These are phyloP conservation scores for Xylariales sp. DNA, from an alignment of 2,329 filamentous ascomycete species.

Conservation along the genomic window DNA sequence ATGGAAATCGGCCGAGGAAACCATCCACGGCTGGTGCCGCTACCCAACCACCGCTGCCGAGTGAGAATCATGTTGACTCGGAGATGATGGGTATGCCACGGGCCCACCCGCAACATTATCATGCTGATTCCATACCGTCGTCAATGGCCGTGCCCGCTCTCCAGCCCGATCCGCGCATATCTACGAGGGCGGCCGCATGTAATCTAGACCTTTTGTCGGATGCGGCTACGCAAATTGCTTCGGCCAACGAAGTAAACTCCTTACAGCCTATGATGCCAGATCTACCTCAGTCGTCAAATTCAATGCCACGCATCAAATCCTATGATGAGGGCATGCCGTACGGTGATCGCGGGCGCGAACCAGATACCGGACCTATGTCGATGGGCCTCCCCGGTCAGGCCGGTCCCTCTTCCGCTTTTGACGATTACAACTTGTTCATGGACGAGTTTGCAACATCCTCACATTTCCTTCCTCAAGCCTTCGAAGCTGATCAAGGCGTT, in stretches of 20 bases:
- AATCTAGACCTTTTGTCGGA: constrained; percentile 70
- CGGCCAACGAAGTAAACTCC: constrained; percentile 65
- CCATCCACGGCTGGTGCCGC: constrained; percentile 58
- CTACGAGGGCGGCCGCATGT: constrained; percentile 61
- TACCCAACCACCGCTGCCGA: constrained; percentile 58
- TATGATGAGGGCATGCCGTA: constrained; percentile 63
- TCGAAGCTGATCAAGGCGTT: constrained; percentile 65
- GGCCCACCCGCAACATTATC: constrained; percentile 54
- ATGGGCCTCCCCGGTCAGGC: constrained; percentile 56
- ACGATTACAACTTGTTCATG: constrained; percentile 70
- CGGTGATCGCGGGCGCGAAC: constrained; percentile 60
- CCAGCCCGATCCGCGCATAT: constrained; percentile 60
- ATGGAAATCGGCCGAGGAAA: constrained; percentile 63
- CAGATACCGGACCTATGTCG: constrained; percentile 56
- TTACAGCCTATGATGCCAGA: constrained; percentile 64
- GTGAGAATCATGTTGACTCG: constrained; percentile 60
- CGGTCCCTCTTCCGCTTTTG: constrained; percentile 56
- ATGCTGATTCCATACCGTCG: constrained; percentile 54
- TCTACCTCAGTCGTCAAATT: constrained; percentile 55
- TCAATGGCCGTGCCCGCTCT: constrained; percentile 54
- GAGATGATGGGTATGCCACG: constrained; percentile 60
- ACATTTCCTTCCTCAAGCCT: constrained; percentile 66
- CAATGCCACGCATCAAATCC: constrained; percentile 59
- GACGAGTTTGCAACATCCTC: constrained; percentile 67
- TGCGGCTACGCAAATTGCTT: constrained; percentile 64